Conservation (phyloP, 2,329 filamentous ascomycete species). For the Monilinia aucupariae region DNA sequence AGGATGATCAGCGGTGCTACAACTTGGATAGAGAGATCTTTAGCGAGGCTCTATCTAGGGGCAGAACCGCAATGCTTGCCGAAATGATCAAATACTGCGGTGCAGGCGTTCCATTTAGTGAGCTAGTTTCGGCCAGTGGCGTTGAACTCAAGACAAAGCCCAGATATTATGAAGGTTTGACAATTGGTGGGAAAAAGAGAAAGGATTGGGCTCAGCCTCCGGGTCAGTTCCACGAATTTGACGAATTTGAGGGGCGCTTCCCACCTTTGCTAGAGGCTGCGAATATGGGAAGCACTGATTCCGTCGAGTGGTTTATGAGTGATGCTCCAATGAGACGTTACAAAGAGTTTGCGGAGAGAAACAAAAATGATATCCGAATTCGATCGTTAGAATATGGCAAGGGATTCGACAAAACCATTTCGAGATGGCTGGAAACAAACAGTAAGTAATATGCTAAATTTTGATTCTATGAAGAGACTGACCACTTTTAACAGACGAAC, state of each 20-base stretch:
- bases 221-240: conserved; percentile 43
- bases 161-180: conserved; percentile 69
- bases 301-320: conserved; percentile 71
- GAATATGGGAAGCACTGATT: conserved; percentile 52
- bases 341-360: conserved; percentile 58
- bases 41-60: conserved; percentile 40
- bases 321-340: conserved; percentile 65
- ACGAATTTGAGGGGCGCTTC: conserved; percentile 40
- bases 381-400: conserved; percentile 54
- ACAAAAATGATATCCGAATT: conserved; percentile 57
- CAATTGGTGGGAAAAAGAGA: conserved; percentile 68
- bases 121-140: conserved; percentile 60
- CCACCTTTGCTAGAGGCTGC: conserved; percentile 60
- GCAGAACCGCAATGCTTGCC: conserved; percentile 52
- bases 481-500: conserved; percentile 44
- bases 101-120: conserved; percentile 62
- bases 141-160: conserved; percentile 59
- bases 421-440: conserved; percentile 55
- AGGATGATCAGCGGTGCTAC: conserved; percentile 30
- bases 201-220: conserved; percentile 68
- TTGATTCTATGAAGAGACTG: background rate
- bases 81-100: conserved; percentile 62
- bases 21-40: conserved; percentile 38
- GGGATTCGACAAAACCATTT: conserved; percentile 59
- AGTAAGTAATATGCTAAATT: conserved; percentile 42